Percentiles rank a stretch among this genome's conserved stretches.
These are phyloP conservation scores for Metschnikowia baotianmanensis DNA, from an alignment of 805 yeast genomes.

Conservation along the genomic window DNA sequence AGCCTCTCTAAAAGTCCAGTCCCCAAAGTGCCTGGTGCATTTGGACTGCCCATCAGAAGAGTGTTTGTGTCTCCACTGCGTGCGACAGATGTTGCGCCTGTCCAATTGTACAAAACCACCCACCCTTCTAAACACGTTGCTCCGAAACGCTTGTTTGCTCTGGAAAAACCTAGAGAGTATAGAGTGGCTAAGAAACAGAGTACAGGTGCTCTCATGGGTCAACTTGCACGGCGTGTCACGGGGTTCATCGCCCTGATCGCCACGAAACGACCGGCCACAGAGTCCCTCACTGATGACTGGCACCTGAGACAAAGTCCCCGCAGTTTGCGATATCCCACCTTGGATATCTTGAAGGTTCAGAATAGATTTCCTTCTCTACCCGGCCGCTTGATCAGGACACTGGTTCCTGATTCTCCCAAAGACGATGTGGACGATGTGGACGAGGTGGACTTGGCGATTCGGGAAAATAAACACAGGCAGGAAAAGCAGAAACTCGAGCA, in stretches of 20 bases:
- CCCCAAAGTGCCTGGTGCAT: slow-evolving; percentile 4
- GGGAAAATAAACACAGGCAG: slow-evolving; percentile 8
- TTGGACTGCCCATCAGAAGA: slow-evolving; percentile 10
- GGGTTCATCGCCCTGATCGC: slow-evolving; percentile 1
- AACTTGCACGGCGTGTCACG: slow-evolving; percentile 5
- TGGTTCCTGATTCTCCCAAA: not conserved
- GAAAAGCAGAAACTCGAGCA: slow-evolving; percentile 3
- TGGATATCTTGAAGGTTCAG: not conserved
- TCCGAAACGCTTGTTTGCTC: not conserved
- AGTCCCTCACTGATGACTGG: not conserved
- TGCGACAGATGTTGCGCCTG: not conserved
- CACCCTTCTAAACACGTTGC: not conserved
- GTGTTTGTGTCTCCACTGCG: slow-evolving; percentile 2
- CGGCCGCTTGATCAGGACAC: not conserved
- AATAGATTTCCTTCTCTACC: not conserved
- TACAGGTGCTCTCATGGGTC: slow-evolving; percentile 7
- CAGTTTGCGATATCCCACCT: not conserved
- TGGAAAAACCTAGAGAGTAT: not conserved
- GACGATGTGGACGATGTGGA: slow-evolving; percentile 4
- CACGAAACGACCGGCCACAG: not conserved
- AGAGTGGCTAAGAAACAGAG: slow-evolving; percentile 3
- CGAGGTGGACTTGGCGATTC: slow-evolving; percentile 8
- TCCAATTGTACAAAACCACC: slow-evolving; percentile 5
- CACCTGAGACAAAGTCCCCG: not conserved
- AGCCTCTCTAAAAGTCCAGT: not conserved